Evolutionary conservation across 192 early-diverging fungal genomes (phyloP), one percentile per base, ranked within the genome.

Genomic region (Linnemannia schmuckeri): DNA sequence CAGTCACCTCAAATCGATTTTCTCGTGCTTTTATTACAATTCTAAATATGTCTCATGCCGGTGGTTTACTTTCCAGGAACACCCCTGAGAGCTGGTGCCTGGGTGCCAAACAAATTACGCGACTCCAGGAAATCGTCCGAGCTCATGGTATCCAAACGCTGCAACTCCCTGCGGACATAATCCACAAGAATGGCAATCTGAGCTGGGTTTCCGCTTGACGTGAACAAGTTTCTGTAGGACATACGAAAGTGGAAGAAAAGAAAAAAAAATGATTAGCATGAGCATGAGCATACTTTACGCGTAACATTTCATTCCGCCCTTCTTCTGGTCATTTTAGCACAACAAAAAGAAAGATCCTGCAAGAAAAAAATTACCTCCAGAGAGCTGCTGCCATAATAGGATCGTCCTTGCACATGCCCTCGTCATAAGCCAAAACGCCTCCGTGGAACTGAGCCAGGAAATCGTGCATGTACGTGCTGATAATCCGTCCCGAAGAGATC

Each of bases 351-450:
- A 18, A 17, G 6, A 17, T 71, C 30, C 47, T 37, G 54, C 61
- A 13, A 63, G 38, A 22, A 22, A 33, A 4, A n/a, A 10, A 18
- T 46, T 91, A 92, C 91, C 92, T 88, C 97, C 97, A 99, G 55
- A 99, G 89, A 9, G 98, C 98, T 38, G 95, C 93, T 12, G 97
- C 97, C 78, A 99, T 90, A 75, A 97, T 93, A 20, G 96, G 95
- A 82, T 99, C 97, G 22, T 95, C 94, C 66, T 93, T 91, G 73
- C 94, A 93, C 86, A 98, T 92, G 9, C 96, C 97, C 85, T 99
- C 97, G 82, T 99, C 98, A 73, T 97, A 96, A 13, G 97, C 96
- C 79, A 98, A 91, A 30, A 96, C 94, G 24, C 95, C 94, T 71
- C 98, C 98, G 80, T 97, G 95, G 85, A 97, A 98, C 75, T 94